Conservation (phyloP, 306 rosid genomes). For the Delonix regia region DNA sequence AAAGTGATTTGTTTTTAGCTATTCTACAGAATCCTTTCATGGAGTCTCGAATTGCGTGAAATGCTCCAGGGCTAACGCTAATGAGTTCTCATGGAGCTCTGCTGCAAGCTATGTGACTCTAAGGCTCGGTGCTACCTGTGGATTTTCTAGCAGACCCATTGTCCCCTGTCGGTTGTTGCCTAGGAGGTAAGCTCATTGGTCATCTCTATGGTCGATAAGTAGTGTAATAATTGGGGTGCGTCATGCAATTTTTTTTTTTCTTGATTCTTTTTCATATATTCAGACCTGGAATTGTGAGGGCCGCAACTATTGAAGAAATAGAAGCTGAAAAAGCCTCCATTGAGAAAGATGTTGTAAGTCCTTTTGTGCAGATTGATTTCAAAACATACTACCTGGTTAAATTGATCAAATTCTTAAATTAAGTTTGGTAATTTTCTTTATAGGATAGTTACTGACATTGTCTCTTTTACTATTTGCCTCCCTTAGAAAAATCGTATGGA, state of each 20-base stretch:
- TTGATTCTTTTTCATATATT: neutral
- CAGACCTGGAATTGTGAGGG: conserved; percentile 62
- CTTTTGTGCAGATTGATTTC: neutral
- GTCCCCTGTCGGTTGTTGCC: conserved; percentile 36
- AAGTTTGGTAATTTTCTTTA: neutral
- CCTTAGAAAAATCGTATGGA: conserved; percentile 85
- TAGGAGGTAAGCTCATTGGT: conserved; percentile 50
- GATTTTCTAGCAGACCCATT: conserved; percentile 46
- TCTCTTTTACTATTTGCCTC: neutral
- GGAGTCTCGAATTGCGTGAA: conserved; percentile 42
- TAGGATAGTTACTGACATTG: neutral
- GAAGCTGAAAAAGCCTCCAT: conserved; percentile 85
- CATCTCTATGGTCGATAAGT: neutral
- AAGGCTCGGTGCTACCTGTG: conserved; percentile 30
- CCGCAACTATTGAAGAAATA: conserved; percentile 95
- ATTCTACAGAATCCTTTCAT: conserved; percentile 47
- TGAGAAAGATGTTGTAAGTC: conserved; percentile 79
- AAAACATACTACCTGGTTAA: neutral
- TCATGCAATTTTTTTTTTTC: neutral
- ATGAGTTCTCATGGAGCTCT: conserved; percentile 55
- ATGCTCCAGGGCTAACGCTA: conserved; percentile 37
- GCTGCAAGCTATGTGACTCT: conserved; percentile 54
- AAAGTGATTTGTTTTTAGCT: neutral
- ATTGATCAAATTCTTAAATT: conserved; percentile 9
- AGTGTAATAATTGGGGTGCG: neutral